Evolutionary conservation across 768 basidiomycete species (phyloP).

Genomic region (Sarcomyxa edulis): DNA sequence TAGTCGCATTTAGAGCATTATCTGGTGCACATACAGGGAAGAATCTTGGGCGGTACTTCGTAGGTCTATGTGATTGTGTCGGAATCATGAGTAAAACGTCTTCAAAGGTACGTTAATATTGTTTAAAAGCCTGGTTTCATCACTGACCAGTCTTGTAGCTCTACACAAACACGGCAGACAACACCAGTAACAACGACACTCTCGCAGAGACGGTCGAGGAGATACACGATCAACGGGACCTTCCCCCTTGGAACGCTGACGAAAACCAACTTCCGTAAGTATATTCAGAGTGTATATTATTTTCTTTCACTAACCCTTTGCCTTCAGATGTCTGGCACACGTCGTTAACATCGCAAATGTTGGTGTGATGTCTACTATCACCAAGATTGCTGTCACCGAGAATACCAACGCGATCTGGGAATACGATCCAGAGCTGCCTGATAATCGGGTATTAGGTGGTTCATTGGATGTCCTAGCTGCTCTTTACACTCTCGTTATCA

Average conservation of each 20-base stretch:
- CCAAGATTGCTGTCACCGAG: conserved; percentile 20
- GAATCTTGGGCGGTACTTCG: conserved; percentile 21
- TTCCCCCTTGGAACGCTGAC: conserved; percentile 10
- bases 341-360: conserved; percentile 20
- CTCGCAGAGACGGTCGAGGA: conserved; percentile 12
- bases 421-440: conserved; percentile 18
- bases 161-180: conserved; percentile 16
- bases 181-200: conserved; percentile 18
- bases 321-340: conserved; percentile 22
- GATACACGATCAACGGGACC: conserved; percentile 6
- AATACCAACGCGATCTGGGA: conserved; percentile 26
- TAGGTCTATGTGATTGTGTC: conserved; percentile 16
- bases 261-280: conserved; percentile 17
- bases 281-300: conserved; percentile 2
- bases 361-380: conserved; percentile 25
- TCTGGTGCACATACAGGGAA: conserved; percentile 18
- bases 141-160: conserved; percentile 12
- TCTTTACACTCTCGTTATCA: conserved; percentile 22
- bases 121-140: not conserved
- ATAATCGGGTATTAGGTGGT: conserved; percentile 19
- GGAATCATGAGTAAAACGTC: conserved; percentile 14
- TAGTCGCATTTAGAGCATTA: conserved; percentile 17
- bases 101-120: conserved; percentile 17
- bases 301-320: not conserved
- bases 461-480: conserved; percentile 25